Percentiles rank a stretch among this genome's conserved stretches.
These are phyloP conservation scores for Nannochloris sp. DNA, from an alignment of 139 green algal species.

Conservation along the genomic window DNA sequence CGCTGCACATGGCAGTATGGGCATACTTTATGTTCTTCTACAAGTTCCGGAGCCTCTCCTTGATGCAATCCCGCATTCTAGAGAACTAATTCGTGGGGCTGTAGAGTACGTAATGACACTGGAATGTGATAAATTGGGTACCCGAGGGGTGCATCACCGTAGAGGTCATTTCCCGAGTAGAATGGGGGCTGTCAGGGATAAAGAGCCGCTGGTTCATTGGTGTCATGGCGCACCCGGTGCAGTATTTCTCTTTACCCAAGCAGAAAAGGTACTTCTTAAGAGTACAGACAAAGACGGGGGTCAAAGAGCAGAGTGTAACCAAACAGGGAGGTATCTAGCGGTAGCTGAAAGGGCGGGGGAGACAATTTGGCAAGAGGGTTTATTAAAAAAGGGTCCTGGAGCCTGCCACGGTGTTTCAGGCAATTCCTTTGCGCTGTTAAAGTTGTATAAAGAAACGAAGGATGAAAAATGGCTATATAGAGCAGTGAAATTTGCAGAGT, in stretches of 20 bases:
- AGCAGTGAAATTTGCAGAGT: conserved; percentile 40
- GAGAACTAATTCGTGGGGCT: conserved; percentile 3
- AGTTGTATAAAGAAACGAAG: conserved; percentile 29
- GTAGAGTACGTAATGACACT: conserved; percentile 15
- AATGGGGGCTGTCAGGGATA: conserved; percentile 8
- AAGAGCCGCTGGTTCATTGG: conserved; percentile 30
- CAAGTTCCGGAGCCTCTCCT: conserved; percentile 1
- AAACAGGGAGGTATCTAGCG: conserved; percentile 4
- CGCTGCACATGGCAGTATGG: conserved; percentile 28
- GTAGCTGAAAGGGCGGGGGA: conserved; percentile 35
- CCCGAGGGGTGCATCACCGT: not conserved
- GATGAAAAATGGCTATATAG: conserved; percentile 31
- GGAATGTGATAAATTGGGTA: conserved; percentile 15
- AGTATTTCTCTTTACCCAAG: conserved; percentile 32
- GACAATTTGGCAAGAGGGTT: conserved; percentile 46
- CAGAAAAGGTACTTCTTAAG: conserved; percentile 8
- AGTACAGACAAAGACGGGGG: not conserved
- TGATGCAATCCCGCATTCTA: not conserved
- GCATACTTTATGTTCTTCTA: conserved; percentile 30
- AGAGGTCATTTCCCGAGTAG: conserved; percentile 23
- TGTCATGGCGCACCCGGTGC: conserved; percentile 29
- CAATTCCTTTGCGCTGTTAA: conserved; percentile 53
- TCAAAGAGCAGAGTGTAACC: not conserved
- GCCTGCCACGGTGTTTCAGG: conserved; percentile 57
- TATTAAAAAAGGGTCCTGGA: conserved; percentile 47